Evolutionary conservation across 345 rosid species (phyloP).

Genomic region (Zanthoxylum bungeanum): DNA sequence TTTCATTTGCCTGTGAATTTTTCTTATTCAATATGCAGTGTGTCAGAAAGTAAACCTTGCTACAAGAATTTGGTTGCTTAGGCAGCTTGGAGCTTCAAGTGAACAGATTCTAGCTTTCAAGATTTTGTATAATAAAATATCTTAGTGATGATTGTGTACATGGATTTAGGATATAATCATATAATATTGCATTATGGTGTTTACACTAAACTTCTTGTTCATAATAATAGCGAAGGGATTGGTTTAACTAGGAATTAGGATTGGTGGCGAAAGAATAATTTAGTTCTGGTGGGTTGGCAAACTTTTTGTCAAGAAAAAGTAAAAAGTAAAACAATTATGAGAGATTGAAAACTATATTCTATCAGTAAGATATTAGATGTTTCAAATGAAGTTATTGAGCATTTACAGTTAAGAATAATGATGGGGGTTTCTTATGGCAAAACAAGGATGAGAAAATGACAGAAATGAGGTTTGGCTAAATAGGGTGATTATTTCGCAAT

Average conservation of each 20-base stretch:
- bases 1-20: neutral
- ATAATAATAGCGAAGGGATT: neutral
- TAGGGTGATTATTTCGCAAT: neutral
- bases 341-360: neutral
- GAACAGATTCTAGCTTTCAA: neutral
- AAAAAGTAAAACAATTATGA: neutral
- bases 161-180: neutral
- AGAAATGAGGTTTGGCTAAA: neutral
- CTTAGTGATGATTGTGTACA: neutral
- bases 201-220: neutral
- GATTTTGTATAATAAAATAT: neutral
- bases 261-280: neutral
- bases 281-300: neutral
- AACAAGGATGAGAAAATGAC: neutral
- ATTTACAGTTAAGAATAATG: neutral
- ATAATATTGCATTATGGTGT: neutral
- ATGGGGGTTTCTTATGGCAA: neutral
- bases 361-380: neutral
- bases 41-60: neutral
- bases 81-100: neutral
- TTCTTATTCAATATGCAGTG: neutral
- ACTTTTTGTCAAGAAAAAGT: neutral
- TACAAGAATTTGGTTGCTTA: neutral
- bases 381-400: neutral
- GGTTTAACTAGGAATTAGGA: neutral